Evolutionary conservation across 805 yeast genomes (phyloP).

Genomic region (Isabelozyma pseudorhagii): DNA sequence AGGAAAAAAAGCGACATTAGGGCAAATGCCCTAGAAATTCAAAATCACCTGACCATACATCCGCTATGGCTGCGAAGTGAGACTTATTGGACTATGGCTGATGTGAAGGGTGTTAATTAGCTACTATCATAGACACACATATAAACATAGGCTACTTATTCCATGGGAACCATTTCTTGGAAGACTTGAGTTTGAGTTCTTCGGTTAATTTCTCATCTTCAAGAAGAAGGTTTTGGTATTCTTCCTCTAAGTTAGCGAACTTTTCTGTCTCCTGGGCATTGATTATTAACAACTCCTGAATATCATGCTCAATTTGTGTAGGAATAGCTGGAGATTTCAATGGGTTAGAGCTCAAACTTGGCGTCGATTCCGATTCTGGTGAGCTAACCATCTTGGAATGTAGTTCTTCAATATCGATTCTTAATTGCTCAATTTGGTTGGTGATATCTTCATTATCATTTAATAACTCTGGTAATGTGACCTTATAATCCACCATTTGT

Average conservation of each 20-base stretch:
- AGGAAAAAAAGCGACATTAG: not conserved
- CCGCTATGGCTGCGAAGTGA: not conserved
- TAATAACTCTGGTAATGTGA: conserved; percentile 66
- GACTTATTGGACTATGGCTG: too few relatives aligned
- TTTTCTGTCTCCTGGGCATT: conserved; percentile 39
- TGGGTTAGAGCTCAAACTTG: not conserved
- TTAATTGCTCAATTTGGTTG: conserved; percentile 35
- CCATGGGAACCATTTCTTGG: conserved; percentile 30
- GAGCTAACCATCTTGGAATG: conserved; percentile 29
- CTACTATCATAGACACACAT: not conserved
- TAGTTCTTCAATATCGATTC: conserved; percentile 36
- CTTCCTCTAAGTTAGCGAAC: conserved; percentile 37
- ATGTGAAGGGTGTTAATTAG: not conserved
- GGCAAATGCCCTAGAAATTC: not conserved
- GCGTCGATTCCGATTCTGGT: conserved; percentile 1
- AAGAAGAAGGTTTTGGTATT: conserved; percentile 20
- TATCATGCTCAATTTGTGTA: conserved; percentile 31
- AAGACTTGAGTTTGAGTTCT: conserved; percentile 13
- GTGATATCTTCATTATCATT: conserved; percentile 70
- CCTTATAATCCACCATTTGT: conserved; percentile 77
- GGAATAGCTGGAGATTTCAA: conserved; percentile 23
- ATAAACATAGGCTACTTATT: not conserved
- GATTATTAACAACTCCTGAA: conserved; percentile 29
- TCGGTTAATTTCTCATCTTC: conserved; percentile 23
- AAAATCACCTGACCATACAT: not conserved